A percentile compares a stretch with the other conserved stretches of the same genome.
Evolutionary conservation across 441 rosid species (phyloP).

Genomic region (Daphne laureola): DNA sequence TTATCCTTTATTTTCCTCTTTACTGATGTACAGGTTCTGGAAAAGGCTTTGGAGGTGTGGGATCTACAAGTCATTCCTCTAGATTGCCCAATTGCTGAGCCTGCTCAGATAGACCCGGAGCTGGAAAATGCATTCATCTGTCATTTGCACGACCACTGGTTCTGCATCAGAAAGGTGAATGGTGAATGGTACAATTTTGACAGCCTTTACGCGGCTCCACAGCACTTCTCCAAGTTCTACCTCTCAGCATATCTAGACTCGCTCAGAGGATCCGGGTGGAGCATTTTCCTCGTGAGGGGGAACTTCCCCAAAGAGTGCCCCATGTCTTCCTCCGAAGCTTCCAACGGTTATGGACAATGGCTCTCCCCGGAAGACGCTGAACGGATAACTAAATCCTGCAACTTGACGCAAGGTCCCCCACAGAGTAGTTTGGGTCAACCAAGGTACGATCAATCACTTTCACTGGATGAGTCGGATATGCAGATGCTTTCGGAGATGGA

Average conservation of each 20-base stretch:
- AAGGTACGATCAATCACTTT: slow-evolving; percentile 23
- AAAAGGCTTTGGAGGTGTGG: slow-evolving; percentile 94
- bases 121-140: slow-evolving; percentile 82
- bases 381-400: slow-evolving; percentile 63
- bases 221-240: slow-evolving; percentile 80
- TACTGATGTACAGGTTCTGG: slow-evolving; percentile 51
- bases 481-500: slow-evolving; percentile 47
- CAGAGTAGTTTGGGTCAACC: slow-evolving; percentile 26
- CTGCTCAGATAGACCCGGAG: slow-evolving; percentile 88
- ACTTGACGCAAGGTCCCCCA: slow-evolving; percentile 26
- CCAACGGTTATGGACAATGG: slow-evolving; percentile 85
- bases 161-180: slow-evolving; percentile 84
- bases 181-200: slow-evolving; percentile 95
- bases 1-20: not conserved
- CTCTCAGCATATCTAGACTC: slow-evolving; percentile 84
- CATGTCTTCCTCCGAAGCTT: slow-evolving; percentile 55
- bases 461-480: slow-evolving; percentile 27
- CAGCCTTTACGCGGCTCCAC: slow-evolving; percentile 82
- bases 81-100: slow-evolving; percentile 83
- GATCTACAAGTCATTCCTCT: slow-evolving; percentile 82
- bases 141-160: slow-evolving; percentile 94
- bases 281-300: slow-evolving; percentile 81
- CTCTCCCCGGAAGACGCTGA: slow-evolving; percentile 81
- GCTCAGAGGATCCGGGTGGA: slow-evolving; percentile 81
- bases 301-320: slow-evolving; percentile 83